Evolutionary conservation across 176 grass and related monocot species (phyloP).

Genomic region (Dendrocalamus sinicus): DNA sequence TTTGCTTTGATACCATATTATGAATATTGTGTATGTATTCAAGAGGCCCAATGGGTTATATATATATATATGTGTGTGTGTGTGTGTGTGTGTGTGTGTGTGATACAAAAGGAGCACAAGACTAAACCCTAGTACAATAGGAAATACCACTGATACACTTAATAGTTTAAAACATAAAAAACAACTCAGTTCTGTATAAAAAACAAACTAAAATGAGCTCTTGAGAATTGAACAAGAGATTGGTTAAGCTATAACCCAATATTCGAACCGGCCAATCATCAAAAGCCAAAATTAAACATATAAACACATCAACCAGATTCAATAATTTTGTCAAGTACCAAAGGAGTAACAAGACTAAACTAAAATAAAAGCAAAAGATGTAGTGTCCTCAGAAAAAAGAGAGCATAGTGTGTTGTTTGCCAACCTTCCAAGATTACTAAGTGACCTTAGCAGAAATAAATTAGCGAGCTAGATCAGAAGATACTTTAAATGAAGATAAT

Average conservation of each 20-base stretch:
- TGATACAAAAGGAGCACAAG: too few species aligned
- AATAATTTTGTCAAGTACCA: not conserved
- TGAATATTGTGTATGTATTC: too few species aligned
- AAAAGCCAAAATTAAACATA: conserved; percentile 33
- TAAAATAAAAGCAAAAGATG: conserved; percentile 28
- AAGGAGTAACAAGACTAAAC: not conserved
- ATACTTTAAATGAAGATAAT: conserved; percentile 1
- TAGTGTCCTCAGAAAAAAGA: not conserved
- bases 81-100: too few species aligned
- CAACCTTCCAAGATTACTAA: not conserved
- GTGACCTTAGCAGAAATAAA: not conserved
- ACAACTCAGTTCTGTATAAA: not conserved
- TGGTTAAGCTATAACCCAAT: conserved; percentile 5
- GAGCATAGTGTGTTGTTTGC: not conserved
- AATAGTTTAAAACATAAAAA: not conserved
- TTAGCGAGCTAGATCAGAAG: not conserved
- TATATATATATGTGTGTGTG: too few species aligned
- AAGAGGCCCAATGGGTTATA: too few species aligned
- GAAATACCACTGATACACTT: too few species aligned
- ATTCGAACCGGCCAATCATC: conserved; percentile 13
- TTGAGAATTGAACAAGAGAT: conserved; percentile 31
- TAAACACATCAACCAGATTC: not conserved
- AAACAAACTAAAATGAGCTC: not conserved
- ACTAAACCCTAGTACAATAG: too few species aligned
- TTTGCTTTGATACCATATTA: too few species aligned